A percentile compares a stretch with the other conserved stretches of the same genome.
Evolutionary conservation across 2,329 filamentous ascomycete genomes (phyloP).

Genomic region (Karstenula rhodostoma): DNA sequence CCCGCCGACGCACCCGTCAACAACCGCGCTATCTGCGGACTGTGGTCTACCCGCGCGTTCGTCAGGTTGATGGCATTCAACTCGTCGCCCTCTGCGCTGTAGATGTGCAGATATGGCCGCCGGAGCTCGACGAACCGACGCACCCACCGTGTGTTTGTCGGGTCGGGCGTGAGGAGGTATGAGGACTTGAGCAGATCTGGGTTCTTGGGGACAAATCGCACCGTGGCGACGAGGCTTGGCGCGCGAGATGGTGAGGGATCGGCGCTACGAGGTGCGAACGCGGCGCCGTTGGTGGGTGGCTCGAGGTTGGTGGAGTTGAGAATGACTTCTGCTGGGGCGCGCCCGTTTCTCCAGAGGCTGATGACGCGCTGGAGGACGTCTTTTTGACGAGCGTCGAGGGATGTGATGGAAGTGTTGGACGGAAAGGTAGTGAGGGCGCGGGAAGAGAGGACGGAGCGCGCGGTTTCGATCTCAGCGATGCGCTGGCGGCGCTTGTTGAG

Average conservation of each 20-base stretch:
- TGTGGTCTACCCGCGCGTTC: slow-evolving; percentile 90
- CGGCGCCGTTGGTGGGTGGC: slow-evolving; percentile 70
- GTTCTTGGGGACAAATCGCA: slow-evolving; percentile 82
- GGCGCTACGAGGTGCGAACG: slow-evolving; percentile 47
- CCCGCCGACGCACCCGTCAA: slow-evolving; percentile 59
- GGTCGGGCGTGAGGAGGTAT: slow-evolving; percentile 85
- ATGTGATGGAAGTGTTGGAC: slow-evolving; percentile 21
- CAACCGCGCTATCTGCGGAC: slow-evolving; percentile 84
- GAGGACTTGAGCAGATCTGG: slow-evolving; percentile 77
- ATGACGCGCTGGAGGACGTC: slow-evolving; percentile 63
- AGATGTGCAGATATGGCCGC: slow-evolving; percentile 89
- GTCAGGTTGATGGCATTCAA: slow-evolving; percentile 87
- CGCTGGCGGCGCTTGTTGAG: slow-evolving; percentile 77
- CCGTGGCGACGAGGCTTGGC: slow-evolving; percentile 76
- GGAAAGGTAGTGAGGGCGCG: slow-evolving; percentile 47
- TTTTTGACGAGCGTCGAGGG: slow-evolving; percentile 47
- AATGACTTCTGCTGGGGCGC: slow-evolving; percentile 55
- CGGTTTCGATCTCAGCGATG: slow-evolving; percentile 80
- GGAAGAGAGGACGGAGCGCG: slow-evolving; percentile 70
- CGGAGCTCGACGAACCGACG: slow-evolving; percentile 93
- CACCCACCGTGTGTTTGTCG: slow-evolving; percentile 83
- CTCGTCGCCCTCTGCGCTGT: slow-evolving; percentile 88
- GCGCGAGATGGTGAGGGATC: slow-evolving; percentile 34
- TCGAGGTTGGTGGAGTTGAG: slow-evolving; percentile 64
- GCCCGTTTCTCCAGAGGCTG: slow-evolving; percentile 67